Conservation (phyloP, 2,329 filamentous ascomycete species). For the Cladosporium oxysporum region DNA sequence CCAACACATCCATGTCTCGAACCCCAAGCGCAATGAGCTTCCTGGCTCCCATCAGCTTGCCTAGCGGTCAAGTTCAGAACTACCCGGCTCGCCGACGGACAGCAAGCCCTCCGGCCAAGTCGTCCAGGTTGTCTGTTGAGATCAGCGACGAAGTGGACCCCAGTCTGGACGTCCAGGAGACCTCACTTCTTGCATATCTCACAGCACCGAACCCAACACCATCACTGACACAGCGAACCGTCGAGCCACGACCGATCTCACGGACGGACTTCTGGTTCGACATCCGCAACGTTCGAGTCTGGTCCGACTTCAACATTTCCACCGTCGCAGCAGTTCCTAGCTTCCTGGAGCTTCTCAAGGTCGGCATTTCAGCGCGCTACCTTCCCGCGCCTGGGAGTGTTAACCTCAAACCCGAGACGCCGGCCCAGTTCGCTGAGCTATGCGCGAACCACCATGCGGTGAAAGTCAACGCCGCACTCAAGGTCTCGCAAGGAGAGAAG, state of each 20-base stretch:
- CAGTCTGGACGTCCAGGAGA: conserved; percentile 48
- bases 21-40: conserved; percentile 40
- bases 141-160: conserved; percentile 38
- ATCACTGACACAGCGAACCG: conserved; percentile 70
- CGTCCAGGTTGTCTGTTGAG: conserved; percentile 46
- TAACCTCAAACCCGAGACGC: conserved; percentile 67
- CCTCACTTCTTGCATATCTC: conserved; percentile 76
- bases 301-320: conserved; percentile 74
- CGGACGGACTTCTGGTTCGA: conserved; percentile 96
- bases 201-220: conserved; percentile 79
- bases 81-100: conserved; percentile 34
- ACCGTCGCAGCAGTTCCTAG: conserved; percentile 73
- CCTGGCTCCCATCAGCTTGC: conserved; percentile 37
- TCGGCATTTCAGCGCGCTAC: conserved; percentile 59
- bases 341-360: conserved; percentile 68
- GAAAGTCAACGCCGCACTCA: conserved; percentile 82
- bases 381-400: conserved; percentile 61
- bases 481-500: conserved; percentile 69
- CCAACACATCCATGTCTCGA: conserved; percentile 32
- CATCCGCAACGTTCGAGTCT: conserved; percentile 79
- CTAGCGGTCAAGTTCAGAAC: conserved; percentile 33
- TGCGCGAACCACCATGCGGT: conserved; percentile 78
- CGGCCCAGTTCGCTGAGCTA: conserved; percentile 72
- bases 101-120: conserved; percentile 42
- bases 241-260: conserved; percentile 70